Evolutionary conservation across 2,329 filamentous ascomycete species (phyloP), one percentile per base, ranked within the genome.

Genomic region (Microdochium bolleyi): DNA sequence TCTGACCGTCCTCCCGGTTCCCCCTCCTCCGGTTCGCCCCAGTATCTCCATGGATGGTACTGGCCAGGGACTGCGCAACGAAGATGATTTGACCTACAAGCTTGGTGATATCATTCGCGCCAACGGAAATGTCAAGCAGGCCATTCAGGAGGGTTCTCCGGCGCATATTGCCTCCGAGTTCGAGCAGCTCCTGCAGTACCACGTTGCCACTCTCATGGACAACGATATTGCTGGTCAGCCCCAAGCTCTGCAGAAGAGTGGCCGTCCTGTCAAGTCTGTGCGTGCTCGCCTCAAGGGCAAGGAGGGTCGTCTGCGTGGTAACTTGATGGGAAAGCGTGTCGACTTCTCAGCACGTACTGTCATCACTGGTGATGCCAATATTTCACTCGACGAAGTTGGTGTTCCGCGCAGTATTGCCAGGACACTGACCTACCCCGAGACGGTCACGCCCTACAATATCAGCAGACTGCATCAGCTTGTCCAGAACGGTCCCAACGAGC

Each of bases 1-100:
- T 56, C 77, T 99, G 56, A 96, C 91, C 0, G 92, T 97, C 50
- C 79, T 99, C 49, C 92, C 94, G 4, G 95, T 99, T 0, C 94
- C 94, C 1, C 94, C 94, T 2, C 94, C 94, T 49, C 92, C 94
- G 2, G 95, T 99, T 37, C 88, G 94, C 52, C 94, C 94, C 4
- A 96, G 91, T 78, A 95, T 99, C 62, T 95, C 92, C 22, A 92
- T 97, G 75, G 95, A 97, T 65, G 92, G 94, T 51, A 95, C 90
- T 46, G 88, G 89, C 51, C 89, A 89, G 59, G 94, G 94, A 57
- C 85, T 92, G 77, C 88, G 94, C 57, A 94, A 94, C 67, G 94
- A 99, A 73, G 94, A 99, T 69, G 95, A 99, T 78, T 81, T 99
- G 80, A 99, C 94, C 0, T 99, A 96, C 81, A 99, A 99, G 74